Evolutionary conservation across 352 stramenopile species (phyloP).

Genomic region (Phytophthora pisi): DNA sequence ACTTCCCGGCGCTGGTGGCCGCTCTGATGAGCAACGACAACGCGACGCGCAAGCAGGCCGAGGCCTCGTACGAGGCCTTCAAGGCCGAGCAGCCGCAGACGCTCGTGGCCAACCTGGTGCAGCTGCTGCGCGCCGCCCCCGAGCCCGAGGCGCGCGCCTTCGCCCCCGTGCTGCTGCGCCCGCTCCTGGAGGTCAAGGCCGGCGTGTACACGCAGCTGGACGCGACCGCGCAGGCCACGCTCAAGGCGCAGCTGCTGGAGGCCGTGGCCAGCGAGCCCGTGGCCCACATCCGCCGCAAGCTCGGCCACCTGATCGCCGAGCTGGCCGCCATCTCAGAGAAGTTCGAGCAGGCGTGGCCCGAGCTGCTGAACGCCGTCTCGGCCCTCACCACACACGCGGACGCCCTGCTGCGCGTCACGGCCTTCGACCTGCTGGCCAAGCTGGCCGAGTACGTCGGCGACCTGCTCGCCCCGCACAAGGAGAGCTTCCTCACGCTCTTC

Average conservation of each 20-base stretch:
- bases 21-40: conserved; percentile 85
- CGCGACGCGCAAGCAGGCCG: conserved; percentile 68
- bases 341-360: conserved; percentile 67
- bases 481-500: conserved; percentile 83
- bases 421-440: conserved; percentile 78
- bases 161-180: conserved; percentile 78
- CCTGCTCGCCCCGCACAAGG: conserved; percentile 73
- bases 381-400: conserved; percentile 64
- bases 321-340: conserved; percentile 62
- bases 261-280: conserved; percentile 67
- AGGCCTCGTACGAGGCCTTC: conserved; percentile 74
- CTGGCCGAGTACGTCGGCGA: conserved; percentile 75
- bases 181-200: conserved; percentile 70
- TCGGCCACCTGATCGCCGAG: conserved; percentile 80
- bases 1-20: conserved; percentile 75
- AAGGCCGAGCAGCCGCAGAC: conserved; percentile 68
- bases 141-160: conserved; percentile 76
- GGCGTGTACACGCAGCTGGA: conserved; percentile 75
- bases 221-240: conserved; percentile 44
- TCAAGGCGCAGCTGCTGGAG: conserved; percentile 82
- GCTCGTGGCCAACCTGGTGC: conserved; percentile 72
- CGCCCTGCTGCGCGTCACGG: conserved; percentile 68
- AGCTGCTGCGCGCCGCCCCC: conserved; percentile 57
- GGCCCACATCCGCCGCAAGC: conserved; percentile 81
- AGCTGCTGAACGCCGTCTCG: conserved; percentile 72